Evolutionary conservation across 805 yeast species (phyloP).

Genomic region (Kazachstania viticola): DNA sequence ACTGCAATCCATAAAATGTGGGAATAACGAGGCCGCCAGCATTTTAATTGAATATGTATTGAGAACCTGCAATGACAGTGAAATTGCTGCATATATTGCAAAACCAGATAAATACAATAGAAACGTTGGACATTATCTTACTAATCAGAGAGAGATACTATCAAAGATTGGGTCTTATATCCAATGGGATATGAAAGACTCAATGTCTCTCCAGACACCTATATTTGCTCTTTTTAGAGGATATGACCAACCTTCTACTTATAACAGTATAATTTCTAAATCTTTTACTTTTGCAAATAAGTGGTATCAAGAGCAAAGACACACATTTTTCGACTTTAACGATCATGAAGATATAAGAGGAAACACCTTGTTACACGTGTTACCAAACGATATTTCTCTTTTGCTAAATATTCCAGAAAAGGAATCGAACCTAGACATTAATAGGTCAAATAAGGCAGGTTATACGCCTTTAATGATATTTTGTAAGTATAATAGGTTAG

Average conservation of each 20-base stretch:
- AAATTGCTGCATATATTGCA: slow-evolving; percentile 39
- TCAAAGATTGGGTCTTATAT: slow-evolving; percentile 43
- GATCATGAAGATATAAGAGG: slow-evolving; percentile 67
- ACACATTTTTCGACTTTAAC: slow-evolving; percentile 31
- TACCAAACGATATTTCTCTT: slow-evolving; percentile 38
- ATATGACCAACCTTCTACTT: slow-evolving; percentile 58
- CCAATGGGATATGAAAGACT: slow-evolving; percentile 61
- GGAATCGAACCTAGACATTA: slow-evolving; percentile 33
- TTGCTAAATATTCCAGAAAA: slow-evolving; percentile 29
- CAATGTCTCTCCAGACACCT: slow-evolving; percentile 60
- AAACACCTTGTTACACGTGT: slow-evolving; percentile 65
- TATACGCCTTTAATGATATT: slow-evolving; percentile 64
- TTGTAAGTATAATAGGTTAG: slow-evolving; percentile 55
- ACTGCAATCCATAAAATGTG: slow-evolving; percentile 47
- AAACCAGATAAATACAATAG: slow-evolving; percentile 41
- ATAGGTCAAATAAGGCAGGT: slow-evolving; percentile 45
- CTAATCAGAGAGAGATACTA: slow-evolving; percentile 43
- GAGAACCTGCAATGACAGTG: slow-evolving; percentile 33
- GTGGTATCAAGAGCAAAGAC: slow-evolving; percentile 30
- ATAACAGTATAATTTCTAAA: slow-evolving; percentile 35
- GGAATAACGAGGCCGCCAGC: slow-evolving; percentile 35
- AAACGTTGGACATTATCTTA: slow-evolving; percentile 63
- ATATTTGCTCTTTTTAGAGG: slow-evolving; percentile 63
- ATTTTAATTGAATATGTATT: slow-evolving; percentile 36
- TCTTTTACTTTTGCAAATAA: slow-evolving; percentile 35